Conservation (phyloP, 2,329 filamentous ascomycete species). For the Fusarium sterilihyphosum region DNA sequence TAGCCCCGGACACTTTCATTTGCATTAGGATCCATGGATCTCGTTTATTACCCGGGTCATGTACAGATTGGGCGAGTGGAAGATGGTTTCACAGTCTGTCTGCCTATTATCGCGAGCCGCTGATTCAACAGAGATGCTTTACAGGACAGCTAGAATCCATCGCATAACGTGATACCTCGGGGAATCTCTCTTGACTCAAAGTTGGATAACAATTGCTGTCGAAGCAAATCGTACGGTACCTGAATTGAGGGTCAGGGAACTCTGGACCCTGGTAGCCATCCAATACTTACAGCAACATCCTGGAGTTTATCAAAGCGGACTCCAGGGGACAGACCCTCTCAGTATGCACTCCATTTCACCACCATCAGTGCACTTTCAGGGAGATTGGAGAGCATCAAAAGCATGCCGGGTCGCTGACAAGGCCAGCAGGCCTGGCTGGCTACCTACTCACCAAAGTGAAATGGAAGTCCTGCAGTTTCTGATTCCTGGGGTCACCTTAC, state of each 20-base stretch:
- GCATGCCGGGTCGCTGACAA: background rate
- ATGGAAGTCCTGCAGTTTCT: background rate
- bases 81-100: background rate
- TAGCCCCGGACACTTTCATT: slow-evolving; percentile 29
- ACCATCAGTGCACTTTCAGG: slow-evolving; percentile 9
- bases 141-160: background rate
- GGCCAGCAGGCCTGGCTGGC: background rate
- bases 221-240: background rate
- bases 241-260: slow-evolving; percentile 4
- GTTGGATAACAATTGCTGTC: background rate
- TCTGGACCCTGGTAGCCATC: slow-evolving; percentile 7
- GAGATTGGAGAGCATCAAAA: slow-evolving; percentile 13
- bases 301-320: slow-evolving; percentile 26
- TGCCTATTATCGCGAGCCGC: background rate
- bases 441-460: background rate
- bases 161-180: background rate
- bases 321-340: slow-evolving; percentile 23
- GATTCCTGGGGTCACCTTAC: background rate
- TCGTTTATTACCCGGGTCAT: slow-evolving; percentile 9
- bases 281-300: slow-evolving; percentile 18
- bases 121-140: background rate
- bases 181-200: background rate
- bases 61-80: background rate
- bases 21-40: slow-evolving; percentile 10
- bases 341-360: slow-evolving; percentile 25